A percentile compares a stretch with the other conserved stretches of the same genome.
These are phyloP conservation scores for Dendrobium nobile DNA, from an alignment of 106 monocot genomes.

Conservation along the genomic window DNA sequence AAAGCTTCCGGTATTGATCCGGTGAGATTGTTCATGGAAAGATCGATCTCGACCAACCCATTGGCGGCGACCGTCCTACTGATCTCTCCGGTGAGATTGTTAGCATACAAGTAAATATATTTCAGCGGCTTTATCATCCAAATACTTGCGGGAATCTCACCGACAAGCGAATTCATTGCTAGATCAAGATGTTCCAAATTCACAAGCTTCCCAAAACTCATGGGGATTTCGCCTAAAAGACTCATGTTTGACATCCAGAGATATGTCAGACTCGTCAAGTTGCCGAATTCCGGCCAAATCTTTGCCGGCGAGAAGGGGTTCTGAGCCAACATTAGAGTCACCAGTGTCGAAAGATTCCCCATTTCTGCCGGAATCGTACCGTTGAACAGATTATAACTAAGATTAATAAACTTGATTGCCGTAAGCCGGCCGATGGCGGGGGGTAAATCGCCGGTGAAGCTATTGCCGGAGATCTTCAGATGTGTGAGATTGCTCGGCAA, in stretches of 20 bases:
- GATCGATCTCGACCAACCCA: conserved; percentile 25
- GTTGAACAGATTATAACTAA: conserved; percentile 44
- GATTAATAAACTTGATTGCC: conserved; percentile 14
- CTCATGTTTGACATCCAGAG: conserved; percentile 31
- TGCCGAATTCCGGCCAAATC: conserved; percentile 39
- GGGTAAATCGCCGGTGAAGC: conserved; percentile 55
- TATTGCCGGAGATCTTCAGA: conserved; percentile 37
- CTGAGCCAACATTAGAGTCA: conserved; percentile 24
- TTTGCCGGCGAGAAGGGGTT: conserved; percentile 33
- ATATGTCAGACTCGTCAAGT: conserved; percentile 27
- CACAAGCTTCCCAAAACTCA: conserved; percentile 16
- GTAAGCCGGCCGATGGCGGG: conserved; percentile 22
- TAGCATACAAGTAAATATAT: conserved; percentile 31
- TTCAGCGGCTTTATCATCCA: conserved; percentile 50
- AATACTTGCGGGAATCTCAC: conserved; percentile 33
- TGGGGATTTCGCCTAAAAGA: conserved; percentile 42
- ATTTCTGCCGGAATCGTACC: conserved; percentile 42
- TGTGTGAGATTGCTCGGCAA: conserved; percentile 11
- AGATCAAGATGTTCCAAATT: conserved; percentile 39
- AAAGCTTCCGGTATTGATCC: conserved; percentile 38
- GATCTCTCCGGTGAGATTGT: conserved; percentile 39
- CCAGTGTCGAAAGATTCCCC: conserved; percentile 23
- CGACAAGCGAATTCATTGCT: conserved; percentile 27
- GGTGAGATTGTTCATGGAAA: conserved; percentile 36
- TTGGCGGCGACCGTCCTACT: conserved; percentile 13